A percentile compares a stretch with the other conserved stretches of the same genome.
Conservation (phyloP, 2,329 filamentous ascomycete species). For the Decorospora gaudefroyi region DNA sequence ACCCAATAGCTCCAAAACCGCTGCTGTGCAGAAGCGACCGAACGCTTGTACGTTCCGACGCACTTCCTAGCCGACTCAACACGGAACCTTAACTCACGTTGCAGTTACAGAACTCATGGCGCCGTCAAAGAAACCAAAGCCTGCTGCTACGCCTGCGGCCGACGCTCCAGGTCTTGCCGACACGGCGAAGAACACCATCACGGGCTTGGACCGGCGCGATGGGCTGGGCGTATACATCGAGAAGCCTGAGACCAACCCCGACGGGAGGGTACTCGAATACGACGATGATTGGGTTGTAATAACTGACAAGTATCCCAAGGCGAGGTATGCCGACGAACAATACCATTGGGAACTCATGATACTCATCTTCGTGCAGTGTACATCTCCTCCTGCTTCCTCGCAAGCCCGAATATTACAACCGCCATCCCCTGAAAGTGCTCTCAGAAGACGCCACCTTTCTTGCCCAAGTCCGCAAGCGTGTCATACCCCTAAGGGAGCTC, state of each 20-base stretch:
- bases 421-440: constrained; percentile 79
- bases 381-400: constrained; percentile 90
- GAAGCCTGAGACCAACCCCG: constrained; percentile 64
- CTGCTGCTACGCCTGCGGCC: constrained; percentile 14
- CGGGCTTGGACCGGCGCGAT: constrained; percentile 54
- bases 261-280: constrained; percentile 66
- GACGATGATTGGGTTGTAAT: constrained; percentile 75
- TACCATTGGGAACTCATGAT: too few species aligned
- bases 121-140: constrained; percentile 46
- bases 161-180: constrained; percentile 11
- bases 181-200: constrained; percentile 13
- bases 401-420: constrained; percentile 60
- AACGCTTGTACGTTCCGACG: constrained; percentile 45
- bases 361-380: too few species aligned
- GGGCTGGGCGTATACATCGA: constrained; percentile 69
- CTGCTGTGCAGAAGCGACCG: constrained; percentile 31
- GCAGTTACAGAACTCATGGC: constrained; percentile 56
- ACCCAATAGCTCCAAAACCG: too few species aligned
- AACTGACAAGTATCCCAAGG: constrained; percentile 84
- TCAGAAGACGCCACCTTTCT: constrained; percentile 69
- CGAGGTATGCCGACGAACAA: constrained; percentile 23
- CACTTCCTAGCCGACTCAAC: not conserved
- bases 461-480: constrained; percentile 63
- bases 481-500: constrained; percentile 62
- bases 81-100: constrained; percentile 28